Evolutionary conservation across 1,139 yeast species (phyloP), one percentile per base, ranked within the genome.

Genomic region (Chernovozyma aurita): DNA sequence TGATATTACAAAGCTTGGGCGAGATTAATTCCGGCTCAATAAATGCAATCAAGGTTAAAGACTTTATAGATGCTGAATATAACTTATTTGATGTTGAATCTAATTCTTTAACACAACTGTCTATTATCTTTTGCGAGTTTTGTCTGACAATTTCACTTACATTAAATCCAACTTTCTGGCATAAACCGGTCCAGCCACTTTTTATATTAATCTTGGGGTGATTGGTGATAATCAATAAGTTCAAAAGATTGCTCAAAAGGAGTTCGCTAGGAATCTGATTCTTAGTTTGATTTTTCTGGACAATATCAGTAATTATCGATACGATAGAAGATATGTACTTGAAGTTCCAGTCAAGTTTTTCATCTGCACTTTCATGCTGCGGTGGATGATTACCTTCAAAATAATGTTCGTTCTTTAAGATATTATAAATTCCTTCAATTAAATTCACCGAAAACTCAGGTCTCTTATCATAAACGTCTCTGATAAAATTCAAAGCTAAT

Each of bases 111-210:
- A 38, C 21, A 36, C 35, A 8, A 46, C 18, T 44, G 0, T 53
- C 49, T 9, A 78, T 55, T 20, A 84, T 59, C 2, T 48, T 41
- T 1, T 59, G 50, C n/a, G 70, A 58, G 38, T 73, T 49, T 1
- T 55, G 52, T 1, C 59, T 51, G 4, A 84, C 74, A 33, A 87
- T 57, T 3, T 54, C 48, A 16, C 84, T 84, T 3, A 95, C 85
- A 49, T 90, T 95, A 22, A 78, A 52, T 4, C 61, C 59, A 9
- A 83, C 70, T 37, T 76, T 65, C 49, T 83, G 78, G 31, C 80
- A 80, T 34, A 88, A 61, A 0, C 85, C 85, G 30, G 88, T 84
- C 98, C 98, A 92, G 2, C 85, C 81, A 40, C 69, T 69, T 37
- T 74, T 75, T 7, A 69, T 52, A 2, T 59, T 57, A 22, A 72